Conservation (phyloP, 352 stramenopile genomes). For the Thalassiosira exigua region DNA sequence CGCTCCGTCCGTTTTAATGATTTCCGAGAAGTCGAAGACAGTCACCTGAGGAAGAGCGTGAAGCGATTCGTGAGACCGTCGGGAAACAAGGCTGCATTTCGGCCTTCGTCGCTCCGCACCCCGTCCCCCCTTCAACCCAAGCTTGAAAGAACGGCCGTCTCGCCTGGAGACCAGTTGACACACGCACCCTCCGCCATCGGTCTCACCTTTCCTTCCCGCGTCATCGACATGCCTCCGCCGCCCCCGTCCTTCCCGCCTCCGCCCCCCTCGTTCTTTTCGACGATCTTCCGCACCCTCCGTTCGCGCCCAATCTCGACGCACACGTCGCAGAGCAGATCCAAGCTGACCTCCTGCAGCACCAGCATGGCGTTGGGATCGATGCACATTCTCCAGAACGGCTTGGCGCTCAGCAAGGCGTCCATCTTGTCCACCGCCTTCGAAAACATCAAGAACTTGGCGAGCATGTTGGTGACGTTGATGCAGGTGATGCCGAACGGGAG, state of each 20-base stretch:
- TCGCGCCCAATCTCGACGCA: constrained; percentile 76
- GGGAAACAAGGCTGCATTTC: too few species aligned
- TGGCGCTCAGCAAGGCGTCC: constrained; percentile 81
- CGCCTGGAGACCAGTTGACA: background rate
- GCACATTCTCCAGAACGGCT: constrained; percentile 86
- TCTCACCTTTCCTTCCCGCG: constrained; percentile 36
- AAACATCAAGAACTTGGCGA: constrained; percentile 83
- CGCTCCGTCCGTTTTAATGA: constrained; percentile 77
- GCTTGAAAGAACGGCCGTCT: too few species aligned
- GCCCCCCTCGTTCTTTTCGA: constrained; percentile 48
- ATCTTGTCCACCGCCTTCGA: constrained; percentile 80
- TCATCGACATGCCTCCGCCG: background rate
- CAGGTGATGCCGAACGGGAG: constrained; percentile 83
- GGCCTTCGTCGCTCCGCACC: too few species aligned
- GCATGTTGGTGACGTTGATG: constrained; percentile 84
- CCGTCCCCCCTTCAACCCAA: too few species aligned
- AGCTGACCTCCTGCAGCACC: constrained; percentile 74
- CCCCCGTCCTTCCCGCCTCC: constrained; percentile 11
- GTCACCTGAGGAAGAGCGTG: too few species aligned
- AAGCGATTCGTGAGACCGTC: too few species aligned
- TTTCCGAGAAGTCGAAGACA: constrained; percentile 83
- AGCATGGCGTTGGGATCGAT: constrained; percentile 81
- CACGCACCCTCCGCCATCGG: background rate
- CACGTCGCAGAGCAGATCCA: constrained; percentile 79
- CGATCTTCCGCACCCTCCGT: constrained; percentile 38